Conservation (phyloP, 176 grass and related monocot species). For the Puccinellia tenuiflora region DNA sequence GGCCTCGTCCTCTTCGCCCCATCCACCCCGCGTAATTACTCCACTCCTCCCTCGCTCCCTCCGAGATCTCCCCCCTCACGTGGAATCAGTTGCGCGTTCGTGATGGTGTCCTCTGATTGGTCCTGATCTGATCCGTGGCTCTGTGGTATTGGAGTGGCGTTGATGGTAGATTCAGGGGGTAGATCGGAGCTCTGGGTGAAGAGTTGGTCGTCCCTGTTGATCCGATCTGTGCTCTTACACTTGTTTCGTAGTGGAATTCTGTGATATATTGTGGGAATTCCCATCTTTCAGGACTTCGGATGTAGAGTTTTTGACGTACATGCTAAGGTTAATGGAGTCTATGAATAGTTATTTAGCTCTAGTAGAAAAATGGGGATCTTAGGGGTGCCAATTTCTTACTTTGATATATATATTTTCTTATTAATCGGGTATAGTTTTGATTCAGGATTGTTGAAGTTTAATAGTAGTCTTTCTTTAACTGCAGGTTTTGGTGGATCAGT, state of each 20-base stretch:
- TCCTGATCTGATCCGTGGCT: conserved; percentile 29
- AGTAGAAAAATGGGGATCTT: neutral
- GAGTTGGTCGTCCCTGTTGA: neutral
- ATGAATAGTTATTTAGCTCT: neutral
- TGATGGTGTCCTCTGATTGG: neutral
- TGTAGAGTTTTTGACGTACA: neutral
- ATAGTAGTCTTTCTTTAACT: neutral
- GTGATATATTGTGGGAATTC: neutral
- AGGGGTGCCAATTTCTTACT: neutral
- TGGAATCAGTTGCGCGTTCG: neutral
- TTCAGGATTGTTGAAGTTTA: neutral
- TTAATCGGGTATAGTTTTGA: neutral
- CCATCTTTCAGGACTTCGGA: neutral
- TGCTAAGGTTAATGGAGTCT: neutral
- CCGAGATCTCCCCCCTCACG: neutral
- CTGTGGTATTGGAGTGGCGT: neutral
- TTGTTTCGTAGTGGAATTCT: neutral
- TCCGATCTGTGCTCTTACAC: conserved; percentile 14
- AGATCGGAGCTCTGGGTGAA: neutral
- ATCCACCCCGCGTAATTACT: conserved; percentile 45
- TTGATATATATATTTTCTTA: neutral
- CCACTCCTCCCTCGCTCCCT: neutral
- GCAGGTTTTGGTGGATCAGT: conserved; percentile 84
- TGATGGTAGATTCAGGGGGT: neutral
- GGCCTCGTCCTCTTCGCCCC: conserved; percentile 84